phyloP scores from a whole-genome alignment of 116 monocot genomes.

The Papilionanthe hybrid region DNA sequence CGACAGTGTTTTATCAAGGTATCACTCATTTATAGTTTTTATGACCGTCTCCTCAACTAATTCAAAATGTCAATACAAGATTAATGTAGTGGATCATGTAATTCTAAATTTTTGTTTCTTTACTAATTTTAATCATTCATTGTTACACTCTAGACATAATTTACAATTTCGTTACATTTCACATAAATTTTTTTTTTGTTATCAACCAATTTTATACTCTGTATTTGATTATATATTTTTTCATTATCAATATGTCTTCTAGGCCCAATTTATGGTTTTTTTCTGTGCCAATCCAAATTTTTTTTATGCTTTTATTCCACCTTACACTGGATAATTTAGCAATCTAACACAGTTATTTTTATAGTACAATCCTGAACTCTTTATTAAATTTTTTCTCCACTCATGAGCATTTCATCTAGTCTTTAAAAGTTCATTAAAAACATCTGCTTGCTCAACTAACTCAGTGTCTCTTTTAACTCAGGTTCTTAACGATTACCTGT shows the following conservation, averaged over 20 bases:
- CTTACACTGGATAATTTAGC: background rate
- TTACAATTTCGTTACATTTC: background rate
- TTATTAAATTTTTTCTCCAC: background rate
- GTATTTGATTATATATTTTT: background rate
- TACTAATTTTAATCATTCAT: background rate
- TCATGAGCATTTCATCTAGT: background rate
- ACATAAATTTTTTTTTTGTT: background rate
- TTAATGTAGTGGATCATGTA: background rate
- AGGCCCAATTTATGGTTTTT: background rate
- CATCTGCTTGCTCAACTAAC: background rate
- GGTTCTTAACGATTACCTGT: background rate
- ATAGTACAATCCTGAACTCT: background rate
- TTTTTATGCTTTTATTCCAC: background rate
- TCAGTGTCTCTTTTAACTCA: background rate
- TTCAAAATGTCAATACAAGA: background rate
- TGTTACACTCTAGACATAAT: background rate
- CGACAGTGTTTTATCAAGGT: too few species aligned
- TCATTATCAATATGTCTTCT: background rate
- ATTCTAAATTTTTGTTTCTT: background rate
- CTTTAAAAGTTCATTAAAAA: background rate
- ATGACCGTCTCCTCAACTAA: background rate
- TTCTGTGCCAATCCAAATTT: background rate
- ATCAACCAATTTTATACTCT: background rate
- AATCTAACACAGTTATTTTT: background rate
- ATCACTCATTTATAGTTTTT: background rate